A percentile compares a stretch with the other conserved stretches of the same genome.
Conservation (phyloP, 2,329 filamentous ascomycete genomes). For the Herpotrichia juniperi region DNA sequence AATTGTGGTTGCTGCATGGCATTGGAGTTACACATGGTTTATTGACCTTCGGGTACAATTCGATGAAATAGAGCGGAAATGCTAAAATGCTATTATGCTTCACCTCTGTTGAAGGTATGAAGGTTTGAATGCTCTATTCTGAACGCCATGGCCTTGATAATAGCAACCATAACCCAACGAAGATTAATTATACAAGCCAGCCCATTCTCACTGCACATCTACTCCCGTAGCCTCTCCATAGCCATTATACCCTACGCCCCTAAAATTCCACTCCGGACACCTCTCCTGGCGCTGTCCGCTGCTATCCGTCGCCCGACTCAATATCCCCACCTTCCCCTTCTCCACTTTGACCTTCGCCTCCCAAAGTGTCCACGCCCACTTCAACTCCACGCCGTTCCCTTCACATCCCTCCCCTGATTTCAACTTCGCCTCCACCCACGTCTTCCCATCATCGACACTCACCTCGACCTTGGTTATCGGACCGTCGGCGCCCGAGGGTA, state of each 20-base stretch:
- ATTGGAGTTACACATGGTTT: constrained; percentile 10
- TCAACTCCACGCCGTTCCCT: constrained; percentile 41
- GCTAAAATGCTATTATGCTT: too few relatives aligned
- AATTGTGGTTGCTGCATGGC: constrained; percentile 2
- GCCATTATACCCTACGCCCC: constrained; percentile 66
- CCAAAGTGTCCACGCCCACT: constrained; percentile 66
- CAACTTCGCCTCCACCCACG: constrained; percentile 57
- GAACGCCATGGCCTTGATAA: not conserved
- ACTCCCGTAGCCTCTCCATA: constrained; percentile 61
- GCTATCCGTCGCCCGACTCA: constrained; percentile 61
- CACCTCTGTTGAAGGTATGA: not conserved
- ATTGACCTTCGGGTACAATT: not conserved
- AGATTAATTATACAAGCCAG: not conserved
- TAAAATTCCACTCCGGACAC: constrained; percentile 61
- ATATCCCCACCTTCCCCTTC: constrained; percentile 51
- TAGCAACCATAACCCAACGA: not conserved
- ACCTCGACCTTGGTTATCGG: constrained; percentile 62
- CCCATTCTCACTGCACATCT: constrained; percentile 23
- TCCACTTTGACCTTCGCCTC: constrained; percentile 50
- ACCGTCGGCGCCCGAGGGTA: constrained; percentile 60
- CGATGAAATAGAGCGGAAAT: not conserved
- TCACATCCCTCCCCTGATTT: constrained; percentile 17
- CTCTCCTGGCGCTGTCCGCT: constrained; percentile 59
- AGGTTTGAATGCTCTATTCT: not conserved
- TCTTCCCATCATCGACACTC: constrained; percentile 55